Evolutionary conservation across 1,284 basidiomycete species (phyloP).

Genomic region (Moniliophthora roreri): DNA sequence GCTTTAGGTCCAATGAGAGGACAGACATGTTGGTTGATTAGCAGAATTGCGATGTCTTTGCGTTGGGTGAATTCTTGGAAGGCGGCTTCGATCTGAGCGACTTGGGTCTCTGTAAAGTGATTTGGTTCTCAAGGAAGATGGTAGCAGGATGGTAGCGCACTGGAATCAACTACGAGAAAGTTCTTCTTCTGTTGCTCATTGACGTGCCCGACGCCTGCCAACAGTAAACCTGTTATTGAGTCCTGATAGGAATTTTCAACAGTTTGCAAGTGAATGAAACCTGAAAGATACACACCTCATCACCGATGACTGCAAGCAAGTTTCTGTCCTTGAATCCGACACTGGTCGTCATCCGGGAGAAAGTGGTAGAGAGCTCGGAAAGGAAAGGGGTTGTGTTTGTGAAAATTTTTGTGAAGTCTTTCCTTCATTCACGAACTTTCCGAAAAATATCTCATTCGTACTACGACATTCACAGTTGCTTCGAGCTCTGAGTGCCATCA

Average conservation of each 20-base stretch:
- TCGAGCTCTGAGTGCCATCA: too few relatives aligned
- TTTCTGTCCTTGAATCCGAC: constrained; percentile 78
- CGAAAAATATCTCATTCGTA: background rate
- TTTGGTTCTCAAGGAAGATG: constrained; percentile 3
- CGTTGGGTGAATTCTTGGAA: constrained; percentile 93
- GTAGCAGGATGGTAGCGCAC: constrained; percentile 43
- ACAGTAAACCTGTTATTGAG: constrained; percentile 89
- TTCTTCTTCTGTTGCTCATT: constrained; percentile 92
- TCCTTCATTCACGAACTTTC: background rate
- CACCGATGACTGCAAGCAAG: constrained; percentile 91
- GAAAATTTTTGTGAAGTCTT: background rate
- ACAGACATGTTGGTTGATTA: constrained; percentile 95
- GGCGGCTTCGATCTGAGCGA: constrained; percentile 83
- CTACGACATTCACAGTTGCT: too few relatives aligned
- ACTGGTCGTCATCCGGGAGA: constrained; percentile 37
- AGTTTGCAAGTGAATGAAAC: background rate
- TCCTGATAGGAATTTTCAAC: constrained; percentile 54
- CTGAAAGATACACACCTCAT: constrained; percentile 64
- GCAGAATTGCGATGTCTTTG: constrained; percentile 90
- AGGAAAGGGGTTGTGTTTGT: constrained; percentile 1
- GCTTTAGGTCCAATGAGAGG: constrained; percentile 11
- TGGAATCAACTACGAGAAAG: constrained; percentile 90
- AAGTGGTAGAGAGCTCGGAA: constrained; percentile 1
- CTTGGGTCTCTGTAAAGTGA: constrained; percentile 73
- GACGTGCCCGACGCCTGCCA: constrained; percentile 91